A percentile compares a stretch with the other conserved stretches of the same genome.
phyloP scores from a whole-genome alignment of 768 basidiomycete genomes.

The Boletus barrowsii region DNA sequence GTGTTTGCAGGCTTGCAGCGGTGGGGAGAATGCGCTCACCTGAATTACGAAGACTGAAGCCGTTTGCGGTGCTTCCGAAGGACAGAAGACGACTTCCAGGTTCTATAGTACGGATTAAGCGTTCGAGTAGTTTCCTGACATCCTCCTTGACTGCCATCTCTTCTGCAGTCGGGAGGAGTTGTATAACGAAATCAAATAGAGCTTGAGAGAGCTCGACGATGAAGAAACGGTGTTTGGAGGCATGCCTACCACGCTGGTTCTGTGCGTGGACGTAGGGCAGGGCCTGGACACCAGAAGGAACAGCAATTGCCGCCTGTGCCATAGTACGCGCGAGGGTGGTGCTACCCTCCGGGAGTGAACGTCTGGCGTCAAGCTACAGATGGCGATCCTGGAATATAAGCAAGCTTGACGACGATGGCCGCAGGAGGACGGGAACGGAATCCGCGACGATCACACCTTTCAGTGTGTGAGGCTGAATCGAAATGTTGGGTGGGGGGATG shows the following conservation, averaged over 20 bases:
- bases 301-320: conserved; percentile 29
- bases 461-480: conserved; percentile 17
- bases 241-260: conserved; percentile 34
- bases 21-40: conserved; percentile 44
- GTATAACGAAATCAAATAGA: conserved; percentile 91
- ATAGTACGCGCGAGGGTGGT: conserved; percentile 10
- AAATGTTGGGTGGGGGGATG: conserved; percentile 10
- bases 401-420: conserved; percentile 10
- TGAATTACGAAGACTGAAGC: conserved; percentile 94
- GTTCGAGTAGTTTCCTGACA: conserved; percentile 90
- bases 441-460: conserved; percentile 28
- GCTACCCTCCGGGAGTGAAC: not conserved
- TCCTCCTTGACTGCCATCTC: conserved; percentile 96
- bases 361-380: conserved; percentile 1
- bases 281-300: conserved; percentile 19
- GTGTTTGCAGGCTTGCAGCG: not conserved
- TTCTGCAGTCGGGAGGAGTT: conserved; percentile 84
- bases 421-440: conserved; percentile 17
- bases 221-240: conserved; percentile 59
- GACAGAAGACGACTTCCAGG: conserved; percentile 87
- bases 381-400: conserved; percentile 2
- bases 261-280: conserved; percentile 31
- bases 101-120: conserved; percentile 92
- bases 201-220: conserved; percentile 81
- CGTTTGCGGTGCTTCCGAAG: conserved; percentile 96